These are phyloP conservation scores for Apophysomyces sp. DNA, from an alignment of 371 early-diverging fungal genomes.

Conservation along the genomic window DNA sequence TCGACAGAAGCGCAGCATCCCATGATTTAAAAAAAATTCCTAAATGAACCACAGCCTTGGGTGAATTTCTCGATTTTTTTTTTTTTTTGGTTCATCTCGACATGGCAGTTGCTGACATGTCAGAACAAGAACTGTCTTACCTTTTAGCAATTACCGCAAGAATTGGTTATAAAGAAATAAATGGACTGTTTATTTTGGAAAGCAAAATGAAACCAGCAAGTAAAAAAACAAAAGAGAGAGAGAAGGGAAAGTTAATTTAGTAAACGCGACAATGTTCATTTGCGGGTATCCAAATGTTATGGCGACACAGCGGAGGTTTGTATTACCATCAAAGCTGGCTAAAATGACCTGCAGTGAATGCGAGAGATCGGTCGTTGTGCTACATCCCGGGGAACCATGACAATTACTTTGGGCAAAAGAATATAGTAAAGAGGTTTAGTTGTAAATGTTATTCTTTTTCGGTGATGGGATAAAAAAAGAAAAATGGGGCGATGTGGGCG, in stretches of 20 bases:
- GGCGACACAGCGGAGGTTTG: conserved; percentile 1
- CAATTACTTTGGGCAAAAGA: neutral
- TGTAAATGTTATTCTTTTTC: conserved; percentile 1
- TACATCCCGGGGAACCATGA: neutral
- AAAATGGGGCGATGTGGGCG: conserved; percentile 3
- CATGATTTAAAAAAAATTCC: conserved; percentile 51
- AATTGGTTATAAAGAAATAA: neutral
- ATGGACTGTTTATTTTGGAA: neutral
- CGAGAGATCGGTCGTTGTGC: neutral
- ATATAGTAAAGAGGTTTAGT: neutral
- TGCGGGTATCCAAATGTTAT: neutral
- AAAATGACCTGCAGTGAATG: neutral
- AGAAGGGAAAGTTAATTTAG: neutral
- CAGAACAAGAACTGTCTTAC: too few species aligned
- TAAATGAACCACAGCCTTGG: too few species aligned
- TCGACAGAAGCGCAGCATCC: conserved; percentile 86
- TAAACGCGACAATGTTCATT: neutral
- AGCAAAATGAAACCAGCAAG: too few species aligned
- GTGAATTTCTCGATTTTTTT: too few species aligned
- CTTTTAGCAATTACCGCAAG: too few species aligned
- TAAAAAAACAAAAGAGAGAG: neutral
- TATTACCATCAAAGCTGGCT: conserved; percentile 1
- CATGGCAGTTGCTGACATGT: too few species aligned
- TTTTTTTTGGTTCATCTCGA: too few species aligned
- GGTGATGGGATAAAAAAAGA: neutral